Evolutionary conservation across 2,329 filamentous ascomycete species (phyloP).

Genomic region (Fulvia fulva): DNA sequence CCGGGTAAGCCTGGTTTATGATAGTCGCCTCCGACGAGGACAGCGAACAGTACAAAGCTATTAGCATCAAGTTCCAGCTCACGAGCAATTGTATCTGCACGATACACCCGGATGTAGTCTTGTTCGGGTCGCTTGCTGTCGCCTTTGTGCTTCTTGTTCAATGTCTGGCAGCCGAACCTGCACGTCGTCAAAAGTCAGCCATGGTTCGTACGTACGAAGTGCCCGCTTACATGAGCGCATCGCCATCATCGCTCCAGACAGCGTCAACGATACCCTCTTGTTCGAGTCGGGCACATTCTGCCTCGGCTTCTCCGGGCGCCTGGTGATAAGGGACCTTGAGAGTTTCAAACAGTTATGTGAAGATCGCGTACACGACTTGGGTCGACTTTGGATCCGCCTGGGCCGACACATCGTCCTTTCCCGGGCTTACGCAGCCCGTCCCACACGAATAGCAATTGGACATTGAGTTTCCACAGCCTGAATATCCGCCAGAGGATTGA

Average conservation of each 20-base stretch:
- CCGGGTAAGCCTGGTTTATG: slow-evolving; percentile 33
- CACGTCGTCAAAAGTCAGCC: too few relatives aligned
- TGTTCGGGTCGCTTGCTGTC: slow-evolving; percentile 38
- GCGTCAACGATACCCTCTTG: slow-evolving; percentile 45
- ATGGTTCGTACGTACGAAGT: too few relatives aligned
- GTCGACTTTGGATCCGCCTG: slow-evolving; percentile 35
- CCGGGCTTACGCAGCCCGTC: slow-evolving; percentile 46
- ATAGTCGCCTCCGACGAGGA: slow-evolving; percentile 43
- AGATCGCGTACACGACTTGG: slow-evolving; percentile 33
- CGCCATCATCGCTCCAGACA: slow-evolving; percentile 48
- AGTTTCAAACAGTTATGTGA: slow-evolving; percentile 36
- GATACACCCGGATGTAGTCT: slow-evolving; percentile 32
- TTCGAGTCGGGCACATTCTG: slow-evolving; percentile 46
- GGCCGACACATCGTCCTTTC: slow-evolving; percentile 20
- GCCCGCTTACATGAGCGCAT: slow-evolving; percentile 47
- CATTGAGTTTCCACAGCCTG: slow-evolving; percentile 46
- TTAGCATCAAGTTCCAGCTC: slow-evolving; percentile 33
- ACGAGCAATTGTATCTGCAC: slow-evolving; percentile 27
- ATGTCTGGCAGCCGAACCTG: slow-evolving; percentile 44
- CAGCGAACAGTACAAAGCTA: slow-evolving; percentile 39
- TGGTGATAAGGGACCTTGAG: slow-evolving; percentile 42
- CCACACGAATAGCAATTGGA: slow-evolving; percentile 53
- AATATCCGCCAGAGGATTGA: slow-evolving; percentile 41
- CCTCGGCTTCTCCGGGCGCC: slow-evolving; percentile 47
- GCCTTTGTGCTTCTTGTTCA: slow-evolving; percentile 36